A percentile compares a stretch with the other conserved stretches of the same genome.
Conservation (phyloP, 495 filamentous ascomycete genomes). For the Terfezia claveryi region DNA sequence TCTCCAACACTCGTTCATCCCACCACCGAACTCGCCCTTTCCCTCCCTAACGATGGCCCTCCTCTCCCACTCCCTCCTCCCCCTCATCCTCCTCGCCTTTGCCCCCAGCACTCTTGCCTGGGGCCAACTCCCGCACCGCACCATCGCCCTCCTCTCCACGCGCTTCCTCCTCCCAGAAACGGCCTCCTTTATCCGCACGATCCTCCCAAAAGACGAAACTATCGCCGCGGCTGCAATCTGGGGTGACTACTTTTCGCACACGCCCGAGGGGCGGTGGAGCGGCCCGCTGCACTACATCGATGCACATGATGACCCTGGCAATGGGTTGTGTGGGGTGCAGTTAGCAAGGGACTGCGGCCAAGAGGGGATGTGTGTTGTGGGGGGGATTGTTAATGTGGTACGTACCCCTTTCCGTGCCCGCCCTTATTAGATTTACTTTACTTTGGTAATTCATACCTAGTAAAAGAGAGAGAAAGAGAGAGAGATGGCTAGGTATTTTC, state of each 20-base stretch:
- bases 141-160: constrained; percentile 15
- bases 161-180: constrained; percentile 17
- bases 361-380: constrained; percentile 36
- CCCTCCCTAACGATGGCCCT: too few relatives aligned
- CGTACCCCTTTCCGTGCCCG: neutral
- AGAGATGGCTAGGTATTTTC: too few relatives aligned
- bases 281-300: constrained; percentile 51
- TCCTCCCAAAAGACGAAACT: constrained; percentile 16
- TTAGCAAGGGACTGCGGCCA: constrained; percentile 38
- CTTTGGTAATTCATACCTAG: neutral
- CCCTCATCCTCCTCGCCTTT: neutral
- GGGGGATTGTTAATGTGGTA: constrained; percentile 24
- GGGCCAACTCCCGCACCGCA: constrained; percentile 19
- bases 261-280: constrained; percentile 32
- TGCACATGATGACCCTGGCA: constrained; percentile 40
- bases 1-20: too few relatives aligned
- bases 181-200: constrained; percentile 5
- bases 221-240: constrained; percentile 39
- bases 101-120: neutral
- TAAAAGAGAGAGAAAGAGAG: too few relatives aligned
- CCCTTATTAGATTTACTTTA: neutral
- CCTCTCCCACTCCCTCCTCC: too few relatives aligned
- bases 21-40: too few relatives aligned
- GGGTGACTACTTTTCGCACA: constrained; percentile 41
- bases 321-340: constrained; percentile 31